Percentiles rank a stretch among this genome's conserved stretches.
These are phyloP conservation scores for Colletotrichum musae DNA, from an alignment of 2,329 filamentous ascomycete genomes.

Conservation along the genomic window DNA sequence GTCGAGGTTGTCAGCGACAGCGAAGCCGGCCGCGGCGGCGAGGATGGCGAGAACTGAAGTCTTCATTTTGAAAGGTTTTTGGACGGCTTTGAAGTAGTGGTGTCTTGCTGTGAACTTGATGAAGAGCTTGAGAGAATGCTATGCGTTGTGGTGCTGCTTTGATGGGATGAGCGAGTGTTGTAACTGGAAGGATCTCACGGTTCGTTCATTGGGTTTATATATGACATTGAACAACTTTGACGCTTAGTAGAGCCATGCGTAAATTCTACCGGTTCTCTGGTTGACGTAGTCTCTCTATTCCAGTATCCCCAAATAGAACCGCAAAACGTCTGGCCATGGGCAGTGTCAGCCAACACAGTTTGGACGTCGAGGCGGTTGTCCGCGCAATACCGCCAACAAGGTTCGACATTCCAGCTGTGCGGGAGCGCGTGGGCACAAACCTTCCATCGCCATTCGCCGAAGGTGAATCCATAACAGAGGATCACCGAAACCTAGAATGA, in stretches of 20 bases:
- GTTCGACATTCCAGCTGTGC: slow-evolving; percentile 24
- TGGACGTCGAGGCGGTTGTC: not conserved
- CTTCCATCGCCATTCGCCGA: slow-evolving; percentile 8
- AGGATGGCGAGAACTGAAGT: slow-evolving; percentile 24
- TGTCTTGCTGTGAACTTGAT: too few relatives aligned
- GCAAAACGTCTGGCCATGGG: not conserved
- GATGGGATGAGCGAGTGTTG: not conserved
- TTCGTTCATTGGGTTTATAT: not conserved
- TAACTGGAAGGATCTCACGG: not conserved
- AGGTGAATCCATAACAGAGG: not conserved
- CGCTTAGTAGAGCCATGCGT: not conserved
- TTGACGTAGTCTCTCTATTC: slow-evolving; percentile 8
- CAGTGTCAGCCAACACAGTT: not conserved
- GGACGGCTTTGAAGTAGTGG: not conserved
- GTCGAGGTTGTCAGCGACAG: slow-evolving; percentile 24
- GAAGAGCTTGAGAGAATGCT: not conserved
- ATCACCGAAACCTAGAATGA: not conserved
- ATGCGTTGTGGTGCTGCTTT: not conserved
- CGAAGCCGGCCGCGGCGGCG: slow-evolving; percentile 26
- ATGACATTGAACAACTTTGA: not conserved
- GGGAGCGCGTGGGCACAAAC: slow-evolving; percentile 16
- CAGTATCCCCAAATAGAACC: too few relatives aligned
- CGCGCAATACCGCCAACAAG: slow-evolving; percentile 16
- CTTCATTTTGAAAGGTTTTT: slow-evolving; percentile 30
- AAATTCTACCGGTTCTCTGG: not conserved